Evolutionary conservation across 441 rosid species (phyloP).

Genomic region (Erodium trifolium): DNA sequence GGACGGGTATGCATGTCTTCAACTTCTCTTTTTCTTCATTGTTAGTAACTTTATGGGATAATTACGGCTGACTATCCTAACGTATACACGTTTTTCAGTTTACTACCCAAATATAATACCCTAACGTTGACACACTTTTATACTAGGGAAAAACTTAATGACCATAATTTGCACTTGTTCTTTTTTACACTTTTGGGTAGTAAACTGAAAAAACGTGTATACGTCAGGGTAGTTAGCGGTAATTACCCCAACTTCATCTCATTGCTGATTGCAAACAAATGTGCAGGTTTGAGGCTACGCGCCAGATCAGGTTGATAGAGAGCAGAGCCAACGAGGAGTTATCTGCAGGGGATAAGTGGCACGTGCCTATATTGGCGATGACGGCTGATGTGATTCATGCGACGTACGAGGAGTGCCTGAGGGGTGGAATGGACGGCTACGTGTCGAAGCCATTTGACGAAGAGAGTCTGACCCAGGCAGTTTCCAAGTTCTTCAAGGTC

Average conservation of each 20-base stretch:
- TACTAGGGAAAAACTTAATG: too few relatives aligned
- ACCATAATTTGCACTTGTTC: too few relatives aligned
- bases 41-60: too few relatives aligned
- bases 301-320: constrained; percentile 68
- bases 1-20: constrained; percentile 60
- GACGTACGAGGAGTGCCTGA: constrained; percentile 50
- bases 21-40: too few relatives aligned
- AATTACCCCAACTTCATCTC: neutral
- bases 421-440: constrained; percentile 63
- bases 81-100: too few relatives aligned
- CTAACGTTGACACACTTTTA: too few relatives aligned
- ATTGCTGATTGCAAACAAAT: neutral
- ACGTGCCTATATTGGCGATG: constrained; percentile 62
- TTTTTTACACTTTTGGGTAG: too few relatives aligned
- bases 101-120: too few relatives aligned
- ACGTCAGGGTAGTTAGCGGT: too few relatives aligned
- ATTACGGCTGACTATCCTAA: too few relatives aligned
- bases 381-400: constrained; percentile 74
- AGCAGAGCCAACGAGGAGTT: constrained; percentile 43
- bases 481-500: constrained; percentile 55
- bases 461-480: constrained; percentile 64
- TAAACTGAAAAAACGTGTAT: too few relatives aligned
- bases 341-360: constrained; percentile 24
- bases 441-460: constrained; percentile 84
- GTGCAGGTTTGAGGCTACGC: constrained; percentile 78